These are phyloP conservation scores for Viola pubescens DNA, from an alignment of 441 rosid species.

Conservation along the genomic window DNA sequence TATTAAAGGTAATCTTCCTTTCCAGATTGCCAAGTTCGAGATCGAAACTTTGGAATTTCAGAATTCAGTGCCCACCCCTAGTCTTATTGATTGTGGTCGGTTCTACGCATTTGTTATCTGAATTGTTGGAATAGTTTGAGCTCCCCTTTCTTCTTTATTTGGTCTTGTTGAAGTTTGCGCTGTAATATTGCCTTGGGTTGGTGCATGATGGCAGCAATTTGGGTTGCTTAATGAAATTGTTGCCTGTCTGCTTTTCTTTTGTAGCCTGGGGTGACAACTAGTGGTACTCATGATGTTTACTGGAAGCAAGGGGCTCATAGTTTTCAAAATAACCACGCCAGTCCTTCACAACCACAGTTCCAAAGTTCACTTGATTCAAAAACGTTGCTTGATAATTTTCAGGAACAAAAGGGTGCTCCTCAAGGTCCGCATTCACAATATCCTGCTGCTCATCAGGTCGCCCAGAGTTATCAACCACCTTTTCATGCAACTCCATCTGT, in stretches of 20 bases:
- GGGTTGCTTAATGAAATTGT: conserved; percentile 13
- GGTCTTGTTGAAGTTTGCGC: neutral
- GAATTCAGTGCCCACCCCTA: no score
- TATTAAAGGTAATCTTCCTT: no score
- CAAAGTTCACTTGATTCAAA: conserved; percentile 58
- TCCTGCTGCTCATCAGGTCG: conserved; percentile 53
- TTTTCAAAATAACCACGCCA: conserved; percentile 54
- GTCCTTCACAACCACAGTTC: conserved; percentile 50
- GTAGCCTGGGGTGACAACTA: conserved; percentile 56
- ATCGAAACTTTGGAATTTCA: no score
- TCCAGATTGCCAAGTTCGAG: no score
- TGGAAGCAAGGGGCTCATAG: conserved; percentile 55
- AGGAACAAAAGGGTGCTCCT: conserved; percentile 56
- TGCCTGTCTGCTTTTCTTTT: conserved; percentile 20
- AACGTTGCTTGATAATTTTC: conserved; percentile 57
- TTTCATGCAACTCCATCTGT: conserved; percentile 39
- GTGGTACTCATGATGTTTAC: conserved; percentile 60
- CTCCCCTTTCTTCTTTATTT: neutral
- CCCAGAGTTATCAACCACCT: conserved; percentile 48
- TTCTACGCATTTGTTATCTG: no score
- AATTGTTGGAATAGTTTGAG: neutral
- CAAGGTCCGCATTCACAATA: conserved; percentile 58
- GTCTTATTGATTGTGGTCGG: no score
- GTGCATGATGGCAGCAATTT: conserved; percentile 1
- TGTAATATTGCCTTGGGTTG: neutral